A percentile compares a stretch with the other conserved stretches of the same genome.
Conservation (phyloP, 768 basidiomycete genomes). For the Mycena latifolia region DNA sequence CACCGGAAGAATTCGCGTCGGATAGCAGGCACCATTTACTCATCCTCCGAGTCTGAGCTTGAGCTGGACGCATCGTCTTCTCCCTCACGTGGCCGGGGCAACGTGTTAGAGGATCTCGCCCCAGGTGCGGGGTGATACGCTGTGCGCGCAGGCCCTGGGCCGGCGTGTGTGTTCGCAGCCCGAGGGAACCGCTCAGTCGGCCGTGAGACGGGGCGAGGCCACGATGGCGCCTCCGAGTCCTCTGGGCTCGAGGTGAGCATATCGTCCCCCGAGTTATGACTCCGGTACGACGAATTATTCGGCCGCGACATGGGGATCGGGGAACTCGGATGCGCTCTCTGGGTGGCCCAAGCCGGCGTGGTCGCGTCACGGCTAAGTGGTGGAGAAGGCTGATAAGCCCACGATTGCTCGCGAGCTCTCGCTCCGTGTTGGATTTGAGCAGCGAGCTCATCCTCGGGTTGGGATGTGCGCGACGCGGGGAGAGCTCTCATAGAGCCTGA, state of each 20-base stretch:
- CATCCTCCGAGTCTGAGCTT: neutral
- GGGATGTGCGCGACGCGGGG: neutral
- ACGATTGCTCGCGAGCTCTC: neutral
- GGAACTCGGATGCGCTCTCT: neutral
- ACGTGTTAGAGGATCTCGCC: neutral
- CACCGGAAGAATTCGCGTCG: too few relatives aligned
- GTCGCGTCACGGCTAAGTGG: neutral
- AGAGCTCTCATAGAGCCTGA: neutral
- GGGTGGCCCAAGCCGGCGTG: neutral
- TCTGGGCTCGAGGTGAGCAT: conserved; percentile 20
- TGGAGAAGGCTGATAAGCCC: neutral
- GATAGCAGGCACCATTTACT: too few relatives aligned
- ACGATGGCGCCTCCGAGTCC: neutral
- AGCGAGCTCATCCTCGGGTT: neutral
- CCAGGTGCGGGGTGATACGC: neutral
- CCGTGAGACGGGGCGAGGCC: neutral
- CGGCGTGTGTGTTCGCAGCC: neutral
- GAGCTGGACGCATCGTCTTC: neutral
- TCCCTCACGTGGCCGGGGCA: neutral
- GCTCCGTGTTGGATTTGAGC: neutral
- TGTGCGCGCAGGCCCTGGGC: neutral
- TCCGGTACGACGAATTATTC: neutral
- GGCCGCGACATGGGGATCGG: neutral
- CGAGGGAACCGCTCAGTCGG: neutral
- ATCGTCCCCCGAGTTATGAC: neutral